Base-by-base conservation (phyloP, 495 filamentous ascomycete species). In the Apiosordaria backusii region DNA sequence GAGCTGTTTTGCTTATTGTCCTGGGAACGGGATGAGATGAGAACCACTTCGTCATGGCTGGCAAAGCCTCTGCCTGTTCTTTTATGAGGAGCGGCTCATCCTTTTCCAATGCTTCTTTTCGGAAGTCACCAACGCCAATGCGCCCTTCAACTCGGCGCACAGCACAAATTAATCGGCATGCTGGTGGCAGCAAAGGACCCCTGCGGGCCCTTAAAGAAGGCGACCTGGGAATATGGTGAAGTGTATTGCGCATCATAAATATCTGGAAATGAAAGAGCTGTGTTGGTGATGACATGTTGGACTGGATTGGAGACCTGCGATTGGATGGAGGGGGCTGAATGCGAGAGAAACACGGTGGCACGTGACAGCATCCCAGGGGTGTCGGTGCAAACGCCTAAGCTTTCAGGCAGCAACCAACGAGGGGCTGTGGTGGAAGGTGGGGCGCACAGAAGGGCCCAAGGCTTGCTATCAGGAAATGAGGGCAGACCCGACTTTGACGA, bases 401-500 rank as follows among this genome's bases (percentile, higher is more conserved):
- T 58, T 22, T 25, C 22, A 23, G 23, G 23, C 55, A 7, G 21
- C 16, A 27, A 24, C 21, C 23, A 25, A 18, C 57, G 65, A 52
- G 65, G 65, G 54, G 54, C 52, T 59, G 53, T 21, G n/a, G 57
- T 18, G 19, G n/a, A 15, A 7, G 24, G 57, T 24, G 57, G 21
- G 57, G 35, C 35, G 9, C 35, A 45, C 35, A 45, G 35, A 45
- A 45, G 35, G 25, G 24, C 25, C 19, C 57, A 25, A 18, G 57
- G 57, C 19, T 24, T 24, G 5, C 57, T 24, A 24, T 25, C 21
- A 18, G 55, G 65, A 68, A 72, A 72, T 72, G 65, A 71, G 70
- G 66, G 66, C 57, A 35, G 70, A 64, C 67, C 69, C 22, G 16
- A 22, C 25, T 59, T 67, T 27, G 16, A 27, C 67, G 53, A 45